Evolutionary conservation across 2,329 filamentous ascomycete species (phyloP).

Genomic region (Ophiostoma sp.): DNA sequence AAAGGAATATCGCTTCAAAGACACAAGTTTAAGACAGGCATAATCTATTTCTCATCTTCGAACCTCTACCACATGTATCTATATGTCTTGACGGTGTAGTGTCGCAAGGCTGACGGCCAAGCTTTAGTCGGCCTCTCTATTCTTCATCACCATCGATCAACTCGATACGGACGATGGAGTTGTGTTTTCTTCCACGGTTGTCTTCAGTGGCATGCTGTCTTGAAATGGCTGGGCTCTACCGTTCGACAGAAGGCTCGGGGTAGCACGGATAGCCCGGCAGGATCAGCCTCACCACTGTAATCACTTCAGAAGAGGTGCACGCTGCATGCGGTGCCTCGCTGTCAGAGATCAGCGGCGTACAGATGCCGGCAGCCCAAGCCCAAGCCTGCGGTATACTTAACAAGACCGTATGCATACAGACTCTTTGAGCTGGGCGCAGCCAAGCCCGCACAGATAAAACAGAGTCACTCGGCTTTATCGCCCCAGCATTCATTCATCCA

Average conservation of each 20-base stretch:
- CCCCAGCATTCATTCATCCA: no score
- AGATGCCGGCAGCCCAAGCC: no score
- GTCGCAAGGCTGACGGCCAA: neutral
- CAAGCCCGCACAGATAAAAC: neutral
- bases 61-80: neutral
- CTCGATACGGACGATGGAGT: no score
- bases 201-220: neutral
- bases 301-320: no score
- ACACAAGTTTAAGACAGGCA: neutral
- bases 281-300: no score
- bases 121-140: neutral
- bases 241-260: neutral
- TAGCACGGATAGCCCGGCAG: no score
- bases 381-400: neutral
- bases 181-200: neutral
- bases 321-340: no score
- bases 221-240: neutral
- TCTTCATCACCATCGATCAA: neutral
- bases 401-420: neutral
- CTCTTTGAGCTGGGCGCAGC: neutral
- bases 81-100: neutral
- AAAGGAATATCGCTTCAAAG: neutral
- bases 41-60: neutral
- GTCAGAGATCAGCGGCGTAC: no score
- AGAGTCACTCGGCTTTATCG: no score